Evolutionary conservation across 768 basidiomycete genomes (phyloP), one percentile per base, ranked within the genome.

Genomic region (Mycena belliarum): DNA sequence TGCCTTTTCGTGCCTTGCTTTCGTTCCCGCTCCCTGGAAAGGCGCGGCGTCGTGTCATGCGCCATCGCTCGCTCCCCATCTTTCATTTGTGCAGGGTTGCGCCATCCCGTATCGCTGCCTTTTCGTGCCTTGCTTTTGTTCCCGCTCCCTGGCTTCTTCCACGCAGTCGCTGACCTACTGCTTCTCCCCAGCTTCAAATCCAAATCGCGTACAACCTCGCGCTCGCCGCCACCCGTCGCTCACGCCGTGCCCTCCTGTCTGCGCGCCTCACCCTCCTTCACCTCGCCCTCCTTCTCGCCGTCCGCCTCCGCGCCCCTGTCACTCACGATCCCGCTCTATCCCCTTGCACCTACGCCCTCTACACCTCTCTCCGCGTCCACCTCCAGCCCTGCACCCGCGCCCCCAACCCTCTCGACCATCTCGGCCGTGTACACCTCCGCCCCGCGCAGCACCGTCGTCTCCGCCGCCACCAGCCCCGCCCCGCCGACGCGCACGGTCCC

Each of bases 401-500:
- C 25, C 52, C 65, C 57, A n/a, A 9, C 40, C 21, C 57, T 70
- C 68, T 43, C 46, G 8, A 26, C 43, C 43, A 25, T 64, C 60
- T 6, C 35, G 56, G 16, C 54, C 45, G 15, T 58, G 49, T 51
- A 52, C 42, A 37, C 51, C 40, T 42, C 56, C 46, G 56, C 4
- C 37, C 40, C 23, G 18, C 2, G 18, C 26, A 15, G 26, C 26
- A 46, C 45, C 26, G 15, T 33, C 29, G 12, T 32, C 29, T 32
- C 29, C 6, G 6, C 29, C n/a, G 8, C 66, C 61, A 23, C 61
- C 52, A 6, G 38, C 25, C 6, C 35, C 33, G 14, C 26, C 6
- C 9, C 29, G 29, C 2, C 5, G 9, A 35, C 11, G 72, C 61
- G 76, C 28, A 90, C 86, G 0, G 71, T 92, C 1, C 90, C 90